Evolutionary conservation across 1,139 yeast species (phyloP).

Genomic region (Blastobotrys arbuscula): DNA sequence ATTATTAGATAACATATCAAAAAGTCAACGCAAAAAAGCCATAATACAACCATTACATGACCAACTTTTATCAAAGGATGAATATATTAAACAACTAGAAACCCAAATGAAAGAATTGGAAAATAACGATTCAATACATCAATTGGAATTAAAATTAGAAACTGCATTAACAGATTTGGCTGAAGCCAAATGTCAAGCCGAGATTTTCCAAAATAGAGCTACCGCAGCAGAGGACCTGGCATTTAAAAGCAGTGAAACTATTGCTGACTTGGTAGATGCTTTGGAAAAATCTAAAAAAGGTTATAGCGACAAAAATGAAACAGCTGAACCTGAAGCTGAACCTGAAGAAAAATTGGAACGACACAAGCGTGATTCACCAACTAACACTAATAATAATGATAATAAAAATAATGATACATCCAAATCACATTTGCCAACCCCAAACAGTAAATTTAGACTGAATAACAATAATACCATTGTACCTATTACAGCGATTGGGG

Average conservation of each 20-base stretch:
- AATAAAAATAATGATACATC: neutral
- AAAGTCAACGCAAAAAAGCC: conserved; percentile 20
- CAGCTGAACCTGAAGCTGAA: neutral
- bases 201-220: conserved; percentile 18
- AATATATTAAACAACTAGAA: conserved; percentile 24
- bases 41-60: conserved; percentile 20
- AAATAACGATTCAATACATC: neutral
- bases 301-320: neutral
- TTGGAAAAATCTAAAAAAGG: conserved; percentile 12
- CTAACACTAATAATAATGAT: neutral
- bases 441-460: too few species aligned
- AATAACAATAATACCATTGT: neutral
- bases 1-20: conserved; percentile 32
- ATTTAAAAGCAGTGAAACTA: conserved; percentile 17
- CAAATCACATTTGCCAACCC: neutral
- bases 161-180: conserved; percentile 15
- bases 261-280: conserved; percentile 19
- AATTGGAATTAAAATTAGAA: conserved; percentile 12
- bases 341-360: neutral
- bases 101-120: conserved; percentile 5
- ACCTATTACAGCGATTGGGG: conserved; percentile 24
- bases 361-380: neutral
- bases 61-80: conserved; percentile 23
- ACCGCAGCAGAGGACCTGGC: conserved; percentile 22
- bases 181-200: conserved; percentile 16